Conservation (phyloP, 2,329 filamentous ascomycete species). For the Geosmithia flava region DNA sequence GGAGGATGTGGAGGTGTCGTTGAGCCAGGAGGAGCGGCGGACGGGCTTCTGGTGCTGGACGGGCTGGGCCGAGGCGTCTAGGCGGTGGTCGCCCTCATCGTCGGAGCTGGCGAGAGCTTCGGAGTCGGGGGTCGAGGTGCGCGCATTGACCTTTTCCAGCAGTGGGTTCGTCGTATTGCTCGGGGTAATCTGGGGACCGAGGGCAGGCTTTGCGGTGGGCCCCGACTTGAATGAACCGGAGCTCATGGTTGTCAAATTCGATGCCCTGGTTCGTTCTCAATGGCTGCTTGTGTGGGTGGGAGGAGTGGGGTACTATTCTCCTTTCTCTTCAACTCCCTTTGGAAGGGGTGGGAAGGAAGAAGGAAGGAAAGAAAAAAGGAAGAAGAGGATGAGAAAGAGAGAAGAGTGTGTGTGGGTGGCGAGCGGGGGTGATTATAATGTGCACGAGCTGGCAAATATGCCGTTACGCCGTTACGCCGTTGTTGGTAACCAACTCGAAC, state of each 20-base stretch:
- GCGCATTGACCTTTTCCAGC: conserved; percentile 63
- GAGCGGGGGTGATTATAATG: too few relatives aligned
- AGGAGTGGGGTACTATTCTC: too few relatives aligned
- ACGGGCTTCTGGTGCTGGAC: conserved; percentile 46
- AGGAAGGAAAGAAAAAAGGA: too few relatives aligned
- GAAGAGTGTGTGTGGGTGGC: too few relatives aligned
- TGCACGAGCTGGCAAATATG: too few relatives aligned
- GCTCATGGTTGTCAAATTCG: conserved; percentile 33
- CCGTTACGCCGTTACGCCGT: too few relatives aligned
- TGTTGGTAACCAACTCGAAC: too few relatives aligned
- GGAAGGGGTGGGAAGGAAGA: too few relatives aligned
- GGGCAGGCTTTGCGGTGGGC: conserved; percentile 35
- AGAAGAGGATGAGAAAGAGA: too few relatives aligned
- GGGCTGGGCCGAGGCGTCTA: conserved; percentile 9
- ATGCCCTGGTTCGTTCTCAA: too few relatives aligned
- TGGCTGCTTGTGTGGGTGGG: too few relatives aligned
- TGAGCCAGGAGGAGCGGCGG: conserved; percentile 73
- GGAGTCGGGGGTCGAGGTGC: conserved; percentile 84
- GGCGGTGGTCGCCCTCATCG: conserved; percentile 67
- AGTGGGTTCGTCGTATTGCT: conserved; percentile 54
- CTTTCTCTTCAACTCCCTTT: too few relatives aligned
- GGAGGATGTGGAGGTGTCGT: conserved; percentile 56
- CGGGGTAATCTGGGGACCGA: conserved; percentile 21
- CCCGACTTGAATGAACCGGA: conserved; percentile 35
- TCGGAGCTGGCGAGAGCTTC: conserved; percentile 90